Evolutionary conservation across 345 rosid species (phyloP), one percentile per base, ranked within the genome.

Genomic region (Aurinia saxatilis): DNA sequence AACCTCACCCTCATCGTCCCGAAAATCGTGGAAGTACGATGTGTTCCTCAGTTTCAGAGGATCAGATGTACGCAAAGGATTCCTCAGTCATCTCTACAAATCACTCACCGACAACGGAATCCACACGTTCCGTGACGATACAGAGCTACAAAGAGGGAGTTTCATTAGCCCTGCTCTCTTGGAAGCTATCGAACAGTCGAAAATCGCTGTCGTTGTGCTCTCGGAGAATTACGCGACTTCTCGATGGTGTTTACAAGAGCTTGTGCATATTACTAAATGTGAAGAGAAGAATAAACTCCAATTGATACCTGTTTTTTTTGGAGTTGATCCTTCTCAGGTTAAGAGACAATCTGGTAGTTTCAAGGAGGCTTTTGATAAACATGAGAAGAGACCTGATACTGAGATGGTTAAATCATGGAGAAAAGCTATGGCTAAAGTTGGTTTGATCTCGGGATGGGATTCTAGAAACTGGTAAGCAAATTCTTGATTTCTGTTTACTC

Each of bases 291-390:
- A 34, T 7, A 39, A 14, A 0, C 42, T 47, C 11, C 35, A 16
- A 3, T n/a, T 78, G 14, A 40, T 78, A 4, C 79, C 79, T 2
- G 37, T 78, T 10, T 78, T 78, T 75, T 71, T 52, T 2, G 70
- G 65, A 3, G 77, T 77, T 2, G 71, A 77, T 8, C 73, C 78
- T 57, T 57, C 72, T 4, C 61, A 72, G 37, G 63, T 72, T 3
- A 72, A 66, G 71, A 65, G 16, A 36, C 76, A 59, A 29, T 39
- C 53, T 11, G 66, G 71, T 3, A 59, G 39, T 31, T 72, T 57
- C n/a, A 72, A 60, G 1, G 21, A 44, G 31, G 76, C 72, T 2
- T 72, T 72, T 10, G 23, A 49, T 25, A 17, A 51, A 44, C 76
- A 72, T 27, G 40, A 50, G 0, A 57, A 52, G 63, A 46, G 63